phyloP scores from a whole-genome alignment of 495 filamentous ascomycete species.

The Margaritispora aquatica region DNA sequence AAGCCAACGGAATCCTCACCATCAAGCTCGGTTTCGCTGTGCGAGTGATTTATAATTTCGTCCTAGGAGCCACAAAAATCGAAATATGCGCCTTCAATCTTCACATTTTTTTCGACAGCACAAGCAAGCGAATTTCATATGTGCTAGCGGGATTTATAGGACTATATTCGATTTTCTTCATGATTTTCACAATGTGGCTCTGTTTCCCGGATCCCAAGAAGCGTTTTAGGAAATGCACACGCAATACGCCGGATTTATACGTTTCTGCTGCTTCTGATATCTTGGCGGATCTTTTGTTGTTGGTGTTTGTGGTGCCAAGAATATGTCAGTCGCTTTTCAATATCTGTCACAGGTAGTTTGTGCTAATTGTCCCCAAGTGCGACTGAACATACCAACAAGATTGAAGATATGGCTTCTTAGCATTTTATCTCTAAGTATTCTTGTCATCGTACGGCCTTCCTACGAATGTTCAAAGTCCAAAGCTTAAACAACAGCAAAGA shows the following conservation, averaged over 20 bases:
- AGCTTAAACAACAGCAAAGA: not conserved
- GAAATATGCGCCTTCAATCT: conserved; percentile 9
- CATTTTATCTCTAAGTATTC: not conserved
- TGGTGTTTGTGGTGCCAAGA: not conserved
- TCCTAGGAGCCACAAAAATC: not conserved
- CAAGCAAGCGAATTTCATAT: not conserved
- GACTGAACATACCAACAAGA: not conserved
- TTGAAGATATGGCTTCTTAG: not conserved
- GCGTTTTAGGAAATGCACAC: not conserved
- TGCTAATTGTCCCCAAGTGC: not conserved
- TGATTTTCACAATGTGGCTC: not conserved
- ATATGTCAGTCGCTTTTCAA: not conserved
- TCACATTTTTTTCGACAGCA: conserved; percentile 6
- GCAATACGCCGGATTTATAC: not conserved
- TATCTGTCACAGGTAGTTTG: not conserved
- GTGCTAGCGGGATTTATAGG: not conserved
- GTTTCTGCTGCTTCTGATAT: not conserved
- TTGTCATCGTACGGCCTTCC: not conserved
- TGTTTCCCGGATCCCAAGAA: not conserved
- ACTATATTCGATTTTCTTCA: not conserved
- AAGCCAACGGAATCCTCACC: not conserved
- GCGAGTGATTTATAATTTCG: not conserved
- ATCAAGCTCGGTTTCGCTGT: not conserved
- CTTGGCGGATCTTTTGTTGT: not conserved
- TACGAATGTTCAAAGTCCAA: not conserved